Conservation (phyloP, 2,329 filamentous ascomycete species). For the Colletotrichum gigasporum region DNA sequence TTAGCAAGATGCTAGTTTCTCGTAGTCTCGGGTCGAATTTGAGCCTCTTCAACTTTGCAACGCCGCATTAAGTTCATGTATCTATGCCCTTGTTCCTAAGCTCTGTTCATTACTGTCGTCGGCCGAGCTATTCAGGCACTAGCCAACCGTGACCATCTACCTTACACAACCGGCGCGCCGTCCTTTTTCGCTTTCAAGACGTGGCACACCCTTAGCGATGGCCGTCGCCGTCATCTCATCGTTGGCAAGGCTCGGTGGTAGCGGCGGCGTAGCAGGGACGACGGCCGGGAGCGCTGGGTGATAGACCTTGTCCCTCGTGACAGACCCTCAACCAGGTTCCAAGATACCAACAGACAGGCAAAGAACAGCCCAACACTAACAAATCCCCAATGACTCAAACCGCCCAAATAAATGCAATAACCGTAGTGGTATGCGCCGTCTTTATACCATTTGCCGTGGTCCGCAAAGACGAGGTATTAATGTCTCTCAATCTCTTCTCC, state of each 20-base stretch:
- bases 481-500: conserved; percentile 28
- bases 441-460: conserved; percentile 26
- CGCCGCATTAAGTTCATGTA: background rate
- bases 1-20: background rate
- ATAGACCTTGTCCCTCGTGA: conserved; percentile 9
- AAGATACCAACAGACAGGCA: conserved; percentile 30
- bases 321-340: conserved; percentile 19
- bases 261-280: background rate
- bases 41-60: background rate
- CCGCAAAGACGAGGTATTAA: conserved; percentile 27
- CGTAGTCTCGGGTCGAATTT: background rate
- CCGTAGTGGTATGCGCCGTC: conserved; percentile 30
- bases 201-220: background rate
- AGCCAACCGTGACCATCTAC: conserved; percentile 29
- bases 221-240: background rate
- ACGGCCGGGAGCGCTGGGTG: conserved; percentile 3
- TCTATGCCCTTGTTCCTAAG: conserved; percentile 8
- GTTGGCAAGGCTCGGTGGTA: background rate
- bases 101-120: conserved; percentile 20
- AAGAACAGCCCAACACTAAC: conserved; percentile 26
- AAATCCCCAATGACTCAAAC: conserved; percentile 29
- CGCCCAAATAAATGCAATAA: conserved; percentile 32
- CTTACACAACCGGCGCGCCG: conserved; percentile 15
- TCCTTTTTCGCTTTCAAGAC: background rate
- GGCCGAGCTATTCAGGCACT: conserved; percentile 25